These are phyloP conservation scores for Urochloa ruziziensis DNA, from an alignment of 176 grass and related monocot species.

Conservation along the genomic window DNA sequence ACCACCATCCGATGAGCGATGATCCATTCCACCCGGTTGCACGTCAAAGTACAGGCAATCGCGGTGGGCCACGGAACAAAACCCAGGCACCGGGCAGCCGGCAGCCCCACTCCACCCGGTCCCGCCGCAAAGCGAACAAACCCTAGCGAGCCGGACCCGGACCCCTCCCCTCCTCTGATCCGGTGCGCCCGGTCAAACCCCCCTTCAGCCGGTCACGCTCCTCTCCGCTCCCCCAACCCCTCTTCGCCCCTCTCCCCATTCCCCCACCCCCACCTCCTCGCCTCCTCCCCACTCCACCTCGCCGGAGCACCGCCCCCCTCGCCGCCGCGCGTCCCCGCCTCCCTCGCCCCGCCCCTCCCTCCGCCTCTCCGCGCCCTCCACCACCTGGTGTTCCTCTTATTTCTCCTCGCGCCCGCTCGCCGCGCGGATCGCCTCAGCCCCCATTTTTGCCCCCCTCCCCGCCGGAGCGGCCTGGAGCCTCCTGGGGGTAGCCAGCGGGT, in stretches of 20 bases:
- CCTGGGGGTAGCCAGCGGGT: not conserved
- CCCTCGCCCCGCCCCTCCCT: not conserved
- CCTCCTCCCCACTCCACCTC: conserved; percentile 16
- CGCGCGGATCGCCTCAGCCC: conserved; percentile 17
- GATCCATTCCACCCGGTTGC: conserved; percentile 2
- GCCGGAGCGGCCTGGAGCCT: not conserved
- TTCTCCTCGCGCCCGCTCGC: not conserved
- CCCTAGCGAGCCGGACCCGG: conserved; percentile 49
- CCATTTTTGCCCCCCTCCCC: not conserved
- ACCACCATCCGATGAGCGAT: conserved; percentile 28
- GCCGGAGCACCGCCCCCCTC: conserved; percentile 26
- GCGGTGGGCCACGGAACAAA: conserved; percentile 51
- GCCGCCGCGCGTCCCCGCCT: not conserved
- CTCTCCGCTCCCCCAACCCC: not conserved
- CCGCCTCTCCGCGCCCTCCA: not conserved
- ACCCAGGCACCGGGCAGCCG: not conserved
- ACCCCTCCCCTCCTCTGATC: conserved; percentile 22
- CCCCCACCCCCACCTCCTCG: not conserved
- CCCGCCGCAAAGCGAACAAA: conserved; percentile 27
- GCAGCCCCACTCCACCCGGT: not conserved
- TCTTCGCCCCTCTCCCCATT: not conserved
- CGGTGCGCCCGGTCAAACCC: conserved; percentile 48
- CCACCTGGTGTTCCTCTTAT: not conserved
- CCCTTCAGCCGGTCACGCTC: conserved; percentile 27
- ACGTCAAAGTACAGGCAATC: conserved; percentile 50